A percentile compares a stretch with the other conserved stretches of the same genome.
Evolutionary conservation across 2,329 filamentous ascomycete genomes (phyloP).

Genomic region (Aspergillus melleus): DNA sequence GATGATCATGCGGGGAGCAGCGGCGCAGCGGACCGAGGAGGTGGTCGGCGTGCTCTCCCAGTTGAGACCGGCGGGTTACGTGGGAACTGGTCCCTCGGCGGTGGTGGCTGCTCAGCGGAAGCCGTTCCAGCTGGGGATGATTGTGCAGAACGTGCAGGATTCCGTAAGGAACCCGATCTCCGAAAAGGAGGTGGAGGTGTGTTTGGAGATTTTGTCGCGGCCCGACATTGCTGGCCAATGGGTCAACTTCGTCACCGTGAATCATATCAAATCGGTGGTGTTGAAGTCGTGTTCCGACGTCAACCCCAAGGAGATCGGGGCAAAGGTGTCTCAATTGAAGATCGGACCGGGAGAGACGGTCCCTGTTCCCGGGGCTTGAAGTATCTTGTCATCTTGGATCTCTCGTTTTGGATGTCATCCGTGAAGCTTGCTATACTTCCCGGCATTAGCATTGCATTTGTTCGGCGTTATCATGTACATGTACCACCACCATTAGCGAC

Average conservation of each 20-base stretch:
- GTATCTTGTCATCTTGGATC: constrained; percentile 11
- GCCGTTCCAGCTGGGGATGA: constrained; percentile 64
- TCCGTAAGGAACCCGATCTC: constrained; percentile 58
- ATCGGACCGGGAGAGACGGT: constrained; percentile 28
- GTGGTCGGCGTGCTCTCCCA: constrained; percentile 68
- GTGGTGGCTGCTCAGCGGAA: constrained; percentile 50
- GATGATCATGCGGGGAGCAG: constrained; percentile 62
- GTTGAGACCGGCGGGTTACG: constrained; percentile 47
- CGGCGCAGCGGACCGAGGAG: constrained; percentile 67
- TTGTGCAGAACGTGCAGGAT: constrained; percentile 67
- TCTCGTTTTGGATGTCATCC: constrained; percentile 15
- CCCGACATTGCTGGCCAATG: constrained; percentile 51
- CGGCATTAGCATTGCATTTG: constrained; percentile 22
- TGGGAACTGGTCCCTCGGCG: constrained; percentile 31
- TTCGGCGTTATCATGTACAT: constrained; percentile 6
- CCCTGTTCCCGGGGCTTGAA: constrained; percentile 7
- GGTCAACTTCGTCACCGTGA: constrained; percentile 50
- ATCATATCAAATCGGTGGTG: constrained; percentile 47
- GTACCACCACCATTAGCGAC: background rate
- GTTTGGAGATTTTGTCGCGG: constrained; percentile 49
- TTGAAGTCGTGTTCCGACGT: constrained; percentile 43
- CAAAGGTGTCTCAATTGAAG: constrained; percentile 31
- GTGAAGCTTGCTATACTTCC: constrained; percentile 24
- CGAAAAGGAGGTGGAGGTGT: constrained; percentile 48
- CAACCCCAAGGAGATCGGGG: constrained; percentile 36